Base-by-base conservation (phyloP, 1,284 basidiomycete species). In the Leccinum angustisporum region DNA sequence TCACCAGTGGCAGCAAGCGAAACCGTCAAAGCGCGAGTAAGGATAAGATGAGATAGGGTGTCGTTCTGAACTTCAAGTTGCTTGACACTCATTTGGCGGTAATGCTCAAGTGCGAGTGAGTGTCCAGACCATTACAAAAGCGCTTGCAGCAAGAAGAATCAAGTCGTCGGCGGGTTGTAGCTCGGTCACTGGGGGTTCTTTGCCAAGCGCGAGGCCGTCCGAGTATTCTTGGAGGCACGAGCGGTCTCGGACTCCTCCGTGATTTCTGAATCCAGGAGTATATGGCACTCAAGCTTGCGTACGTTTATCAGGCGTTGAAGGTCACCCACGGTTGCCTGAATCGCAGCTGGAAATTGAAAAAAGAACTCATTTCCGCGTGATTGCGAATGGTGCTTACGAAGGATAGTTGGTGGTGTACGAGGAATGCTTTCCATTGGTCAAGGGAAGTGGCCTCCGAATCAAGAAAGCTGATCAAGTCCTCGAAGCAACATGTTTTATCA, bases 131-230 rank as follows among this genome's bases (percentile, higher is more conserved):
- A 80, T 84, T 54, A 94, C 81, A 59, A 87, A 81, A 2, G 84
- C 82, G 68, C 90, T 90, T 1, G 82, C 88, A 5, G 88, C 85
- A 13, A 97, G 79, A 30, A 95, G 79, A 9, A 83, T 88, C 33
- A 96, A 81, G 68, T 96, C 95, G 69, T 97, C 95, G 2, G 86
- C 91, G 16, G 90, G 92, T 69, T 97, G 95, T 53, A 95, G 80
- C 68, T 97, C 94, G 0, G 91, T 92, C 4, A 81, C 75, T 1
- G 88, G 84, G 21, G 95, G 80, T 58, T 82, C 78, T 56, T 78
- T 76, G 52, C 91, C 93, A 3, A 93, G 77, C 16, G 81, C 76
- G 14, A 95, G 81, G 8, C 82, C 88, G 3, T 83, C 78, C 34
- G 87, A 73, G 68, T 94, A 95, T 54, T 83, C 80, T 61, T 79